Percentiles rank a stretch among this genome's conserved stretches.
Conservation (phyloP, 495 filamentous ascomycete species). For the Eremomyces bilateralis region DNA sequence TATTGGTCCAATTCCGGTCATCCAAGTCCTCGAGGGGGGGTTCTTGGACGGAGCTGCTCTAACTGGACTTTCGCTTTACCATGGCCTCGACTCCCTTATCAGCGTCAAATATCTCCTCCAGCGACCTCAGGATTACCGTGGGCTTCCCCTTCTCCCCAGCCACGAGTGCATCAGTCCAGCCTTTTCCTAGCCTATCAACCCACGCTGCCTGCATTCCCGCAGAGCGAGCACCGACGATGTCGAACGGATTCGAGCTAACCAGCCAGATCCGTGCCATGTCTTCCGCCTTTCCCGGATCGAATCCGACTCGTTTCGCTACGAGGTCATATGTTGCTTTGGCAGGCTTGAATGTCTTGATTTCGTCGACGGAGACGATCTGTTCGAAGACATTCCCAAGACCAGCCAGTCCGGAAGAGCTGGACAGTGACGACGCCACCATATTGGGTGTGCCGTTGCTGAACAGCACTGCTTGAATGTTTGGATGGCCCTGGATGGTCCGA, state of each 20-base stretch:
- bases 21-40: too few species aligned
- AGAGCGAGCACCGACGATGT: constrained; percentile 36
- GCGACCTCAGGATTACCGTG: constrained; percentile 23
- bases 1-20: too few species aligned
- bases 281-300: too few species aligned
- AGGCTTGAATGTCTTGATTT: constrained; percentile 44
- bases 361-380: constrained; percentile 39
- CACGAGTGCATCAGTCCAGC: constrained; percentile 31
- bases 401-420: constrained; percentile 31
- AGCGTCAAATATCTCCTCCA: constrained; percentile 25
- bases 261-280: constrained; percentile 40
- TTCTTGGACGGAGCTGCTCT: too few species aligned
- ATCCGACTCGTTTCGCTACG: constrained; percentile 31
- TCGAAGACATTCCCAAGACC: constrained; percentile 28
- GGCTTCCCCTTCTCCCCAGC: constrained; percentile 22
- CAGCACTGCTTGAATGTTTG: constrained; percentile 30
- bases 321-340: constrained; percentile 38
- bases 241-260: constrained; percentile 62
- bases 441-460: constrained; percentile 53
- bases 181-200: constrained; percentile 35
- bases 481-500: constrained; percentile 19
- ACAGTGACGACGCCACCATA: constrained; percentile 42
- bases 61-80: too few species aligned
- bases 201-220: constrained; percentile 41
- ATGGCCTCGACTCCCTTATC: too few species aligned